Evolutionary conservation across 2,329 filamentous ascomycete species (phyloP), one percentile per base, ranked within the genome.

Genomic region (Exophiala lecanii-corni): DNA sequence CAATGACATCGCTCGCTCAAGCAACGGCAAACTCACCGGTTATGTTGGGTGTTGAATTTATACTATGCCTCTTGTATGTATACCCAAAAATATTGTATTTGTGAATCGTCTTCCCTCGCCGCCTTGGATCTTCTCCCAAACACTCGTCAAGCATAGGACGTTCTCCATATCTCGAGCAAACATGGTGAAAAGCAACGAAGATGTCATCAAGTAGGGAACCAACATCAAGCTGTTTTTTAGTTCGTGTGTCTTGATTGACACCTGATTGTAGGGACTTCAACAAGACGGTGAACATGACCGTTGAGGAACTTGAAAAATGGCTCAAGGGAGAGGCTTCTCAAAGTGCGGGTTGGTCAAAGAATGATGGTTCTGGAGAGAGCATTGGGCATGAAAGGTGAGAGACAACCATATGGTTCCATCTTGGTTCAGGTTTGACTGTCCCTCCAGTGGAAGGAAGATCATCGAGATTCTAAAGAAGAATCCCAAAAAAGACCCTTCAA

Each of bases 211-310:
- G 71, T 72, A 51, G 50, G 57, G 28, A 58, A n/a, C n/a, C n/a
- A n/a, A n/a, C n/a, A n/a, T n/a, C n/a, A n/a, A n/a, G n/a, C n/a
- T n/a, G n/a, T n/a, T n/a, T n/a, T n/a, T n/a, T n/a, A n/a, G n/a
- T n/a, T n/a, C n/a, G n/a, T n/a, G n/a, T n/a, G n/a, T n/a, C n/a
- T n/a, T n/a, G n/a, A n/a, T n/a, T n/a, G n/a, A n/a, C n/a, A n/a
- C n/a, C n/a, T n/a, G n/a, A n/a, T n/a, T n/a, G 63, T 49, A 71
- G 73, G 37, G 79, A 84, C 57, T 84, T 82, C 68, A 82, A 83
- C 49, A 70, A 76, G 28, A 62, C 82, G 35, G 78, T 84, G 59
- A 84, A 84, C 60, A 83, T 84, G 79, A 73, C 69, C 9, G 67
- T 78, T 2, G 60, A 68, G 2, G 79, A 83, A 50, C 70, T 84